These are phyloP conservation scores for Elaeis guineensis DNA, from an alignment of 176 grass and related monocot species.

Conservation along the genomic window DNA sequence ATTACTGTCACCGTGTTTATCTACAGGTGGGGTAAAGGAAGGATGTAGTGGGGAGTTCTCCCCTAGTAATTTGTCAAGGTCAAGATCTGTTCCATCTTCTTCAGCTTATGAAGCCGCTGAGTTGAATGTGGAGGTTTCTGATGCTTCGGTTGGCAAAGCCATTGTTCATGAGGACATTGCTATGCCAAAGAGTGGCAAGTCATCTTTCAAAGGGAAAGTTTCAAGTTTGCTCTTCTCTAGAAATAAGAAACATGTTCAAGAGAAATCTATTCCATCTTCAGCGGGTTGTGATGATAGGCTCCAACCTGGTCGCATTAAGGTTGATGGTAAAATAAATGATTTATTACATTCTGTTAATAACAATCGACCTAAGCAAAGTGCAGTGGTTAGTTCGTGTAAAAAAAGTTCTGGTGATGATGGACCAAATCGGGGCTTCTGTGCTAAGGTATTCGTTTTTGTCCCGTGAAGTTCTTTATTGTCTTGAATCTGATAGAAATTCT, in stretches of 20 bases:
- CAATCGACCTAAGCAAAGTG: constrained; percentile 11
- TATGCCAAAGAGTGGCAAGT: constrained; percentile 47
- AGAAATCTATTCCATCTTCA: constrained; percentile 26
- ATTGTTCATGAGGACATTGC: constrained; percentile 26
- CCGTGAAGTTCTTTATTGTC: background rate
- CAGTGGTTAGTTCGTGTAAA: constrained; percentile 15
- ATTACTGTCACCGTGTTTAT: constrained; percentile 22
- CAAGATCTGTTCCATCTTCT: constrained; percentile 55
- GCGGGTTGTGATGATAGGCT: constrained; percentile 11
- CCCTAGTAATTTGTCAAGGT: constrained; percentile 34
- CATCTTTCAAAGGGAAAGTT: constrained; percentile 66
- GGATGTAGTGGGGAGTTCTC: background rate
- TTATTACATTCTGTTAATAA: constrained; percentile 7
- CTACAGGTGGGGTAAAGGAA: background rate
- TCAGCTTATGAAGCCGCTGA: constrained; percentile 28
- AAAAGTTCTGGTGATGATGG: constrained; percentile 9
- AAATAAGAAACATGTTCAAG: constrained; percentile 40
- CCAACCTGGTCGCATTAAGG: constrained; percentile 4
- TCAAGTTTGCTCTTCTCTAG: constrained; percentile 74
- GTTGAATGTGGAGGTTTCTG: constrained; percentile 16
- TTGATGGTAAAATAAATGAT: constrained; percentile 18
- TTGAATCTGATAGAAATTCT: background rate
- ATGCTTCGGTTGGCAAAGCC: background rate
- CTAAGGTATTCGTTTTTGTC: constrained; percentile 43
- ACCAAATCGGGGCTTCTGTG: constrained; percentile 17